Evolutionary conservation across 768 basidiomycete genomes (phyloP).

Genomic region (Lactarius tabidus): DNA sequence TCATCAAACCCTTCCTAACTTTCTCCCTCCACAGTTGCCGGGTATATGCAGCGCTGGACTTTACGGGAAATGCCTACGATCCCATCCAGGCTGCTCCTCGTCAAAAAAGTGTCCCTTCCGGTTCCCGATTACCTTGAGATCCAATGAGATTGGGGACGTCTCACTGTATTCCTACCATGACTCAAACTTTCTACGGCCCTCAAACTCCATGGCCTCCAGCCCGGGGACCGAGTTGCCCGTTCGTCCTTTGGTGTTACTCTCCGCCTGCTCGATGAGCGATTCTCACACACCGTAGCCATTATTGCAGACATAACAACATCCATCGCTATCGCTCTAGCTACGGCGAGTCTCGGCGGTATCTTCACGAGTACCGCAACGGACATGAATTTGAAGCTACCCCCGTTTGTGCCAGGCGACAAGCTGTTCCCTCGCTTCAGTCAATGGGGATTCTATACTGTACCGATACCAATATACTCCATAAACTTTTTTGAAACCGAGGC

Average conservation of each 20-base stretch:
- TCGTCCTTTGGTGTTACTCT: slow-evolving; percentile 19
- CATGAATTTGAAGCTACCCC: slow-evolving; percentile 57
- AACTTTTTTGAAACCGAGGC: slow-evolving; percentile 64
- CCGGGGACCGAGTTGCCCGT: slow-evolving; percentile 70
- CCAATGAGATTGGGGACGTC: slow-evolving; percentile 49
- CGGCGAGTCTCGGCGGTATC: slow-evolving; percentile 69
- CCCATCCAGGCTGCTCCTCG: slow-evolving; percentile 88
- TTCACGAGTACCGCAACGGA: slow-evolving; percentile 71
- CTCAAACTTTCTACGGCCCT: slow-evolving; percentile 54
- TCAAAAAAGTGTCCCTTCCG: slow-evolving; percentile 96
- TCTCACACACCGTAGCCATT: slow-evolving; percentile 41
- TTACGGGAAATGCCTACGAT: slow-evolving; percentile 90
- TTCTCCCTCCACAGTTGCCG: slow-evolving; percentile 63
- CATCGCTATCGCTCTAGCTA: slow-evolving; percentile 57
- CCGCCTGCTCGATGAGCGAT: neutral
- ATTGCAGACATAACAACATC: slow-evolving; percentile 58
- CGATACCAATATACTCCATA: slow-evolving; percentile 70
- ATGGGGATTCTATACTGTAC: slow-evolving; percentile 54
- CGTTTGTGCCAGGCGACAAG: neutral
- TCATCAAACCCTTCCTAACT: neutral
- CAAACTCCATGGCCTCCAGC: slow-evolving; percentile 49
- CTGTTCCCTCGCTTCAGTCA: neutral
- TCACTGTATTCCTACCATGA: slow-evolving; percentile 47
- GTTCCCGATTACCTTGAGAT: slow-evolving; percentile 97
- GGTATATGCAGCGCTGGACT: slow-evolving; percentile 98